A percentile compares a stretch with the other conserved stretches of the same genome.
phyloP scores from a whole-genome alignment of 2,329 filamentous ascomycete genomes.

The Cordyceps cateniannulata region DNA sequence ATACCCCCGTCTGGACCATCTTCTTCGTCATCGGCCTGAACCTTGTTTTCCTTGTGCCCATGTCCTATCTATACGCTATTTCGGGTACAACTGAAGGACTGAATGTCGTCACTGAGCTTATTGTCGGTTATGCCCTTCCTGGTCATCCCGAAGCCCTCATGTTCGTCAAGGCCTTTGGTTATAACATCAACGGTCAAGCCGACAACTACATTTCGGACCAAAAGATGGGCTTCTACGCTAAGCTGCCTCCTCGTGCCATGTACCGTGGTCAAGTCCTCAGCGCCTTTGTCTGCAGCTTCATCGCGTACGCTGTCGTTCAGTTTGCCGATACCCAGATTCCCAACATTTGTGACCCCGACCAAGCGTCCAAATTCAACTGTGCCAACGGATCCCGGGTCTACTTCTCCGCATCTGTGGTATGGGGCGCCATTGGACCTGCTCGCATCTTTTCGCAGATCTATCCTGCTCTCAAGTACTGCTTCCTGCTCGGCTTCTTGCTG shows the following conservation, averaged over 20 bases:
- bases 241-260: constrained; percentile 26
- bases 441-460: constrained; percentile 28
- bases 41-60: constrained; percentile 33
- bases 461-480: constrained; percentile 15
- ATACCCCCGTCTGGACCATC: constrained; percentile 24
- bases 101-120: constrained; percentile 42
- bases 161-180: constrained; percentile 55
- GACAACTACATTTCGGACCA: constrained; percentile 31
- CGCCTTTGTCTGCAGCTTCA: constrained; percentile 36
- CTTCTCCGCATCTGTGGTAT: constrained; percentile 27
- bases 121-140: constrained; percentile 23
- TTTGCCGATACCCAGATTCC: constrained; percentile 27
- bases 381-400: constrained; percentile 26
- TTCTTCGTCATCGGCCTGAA: constrained; percentile 28
- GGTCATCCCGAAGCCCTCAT: constrained; percentile 27
- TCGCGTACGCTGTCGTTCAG: constrained; percentile 35
- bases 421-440: constrained; percentile 23
- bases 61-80: constrained; percentile 34
- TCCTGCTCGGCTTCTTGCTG: constrained; percentile 19
- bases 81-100: constrained; percentile 36
- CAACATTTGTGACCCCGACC: constrained; percentile 24
- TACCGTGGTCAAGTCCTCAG: constrained; percentile 34
- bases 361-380: constrained; percentile 28
- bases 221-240: constrained; percentile 24
- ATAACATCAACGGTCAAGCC: constrained; percentile 35